A percentile compares a stretch with the other conserved stretches of the same genome.
Conservation (phyloP, 2,329 filamentous ascomycete genomes). For the Xylariaceae sp. region DNA sequence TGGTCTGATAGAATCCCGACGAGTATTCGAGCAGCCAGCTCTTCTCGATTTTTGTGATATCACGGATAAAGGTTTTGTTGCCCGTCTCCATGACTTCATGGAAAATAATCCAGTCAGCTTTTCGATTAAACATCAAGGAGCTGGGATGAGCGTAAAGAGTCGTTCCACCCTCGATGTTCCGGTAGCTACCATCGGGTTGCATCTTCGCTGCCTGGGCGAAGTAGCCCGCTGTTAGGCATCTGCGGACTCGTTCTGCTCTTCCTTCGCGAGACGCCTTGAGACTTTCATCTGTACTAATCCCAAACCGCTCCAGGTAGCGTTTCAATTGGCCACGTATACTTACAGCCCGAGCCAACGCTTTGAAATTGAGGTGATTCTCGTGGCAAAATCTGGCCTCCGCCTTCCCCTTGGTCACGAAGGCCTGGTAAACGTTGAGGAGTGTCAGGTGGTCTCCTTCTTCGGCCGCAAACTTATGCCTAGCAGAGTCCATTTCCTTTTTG, state of each 20-base stretch:
- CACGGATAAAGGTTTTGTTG: slow-evolving; percentile 83
- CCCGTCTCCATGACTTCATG: slow-evolving; percentile 88
- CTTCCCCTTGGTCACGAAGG: slow-evolving; percentile 76
- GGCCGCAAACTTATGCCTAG: slow-evolving; percentile 76
- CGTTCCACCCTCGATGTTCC: slow-evolving; percentile 74
- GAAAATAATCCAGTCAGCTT: slow-evolving; percentile 95
- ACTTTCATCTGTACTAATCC: slow-evolving; percentile 63
- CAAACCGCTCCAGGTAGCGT: slow-evolving; percentile 82
- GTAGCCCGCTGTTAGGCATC: slow-evolving; percentile 84
- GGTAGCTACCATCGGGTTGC: slow-evolving; percentile 88
- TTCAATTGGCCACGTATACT: slow-evolving; percentile 83
- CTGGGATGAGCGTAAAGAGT: slow-evolving; percentile 84
- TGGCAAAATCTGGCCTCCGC: slow-evolving; percentile 85
- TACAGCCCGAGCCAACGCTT: slow-evolving; percentile 74
- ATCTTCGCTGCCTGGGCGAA: slow-evolving; percentile 92
- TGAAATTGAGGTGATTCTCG: slow-evolving; percentile 82
- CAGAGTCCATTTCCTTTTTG: slow-evolving; percentile 69
- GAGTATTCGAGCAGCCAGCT: slow-evolving; percentile 89
- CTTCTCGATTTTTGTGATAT: slow-evolving; percentile 91
- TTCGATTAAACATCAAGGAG: slow-evolving; percentile 92
- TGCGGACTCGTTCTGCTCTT: slow-evolving; percentile 68
- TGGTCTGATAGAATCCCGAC: slow-evolving; percentile 71
- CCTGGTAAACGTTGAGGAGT: slow-evolving; percentile 86
- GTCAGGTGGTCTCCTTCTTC: slow-evolving; percentile 94
- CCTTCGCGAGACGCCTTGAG: slow-evolving; percentile 39